These are phyloP conservation scores for Plectranthus barbatus DNA, from an alignment of 257 asterid species.

Conservation along the genomic window DNA sequence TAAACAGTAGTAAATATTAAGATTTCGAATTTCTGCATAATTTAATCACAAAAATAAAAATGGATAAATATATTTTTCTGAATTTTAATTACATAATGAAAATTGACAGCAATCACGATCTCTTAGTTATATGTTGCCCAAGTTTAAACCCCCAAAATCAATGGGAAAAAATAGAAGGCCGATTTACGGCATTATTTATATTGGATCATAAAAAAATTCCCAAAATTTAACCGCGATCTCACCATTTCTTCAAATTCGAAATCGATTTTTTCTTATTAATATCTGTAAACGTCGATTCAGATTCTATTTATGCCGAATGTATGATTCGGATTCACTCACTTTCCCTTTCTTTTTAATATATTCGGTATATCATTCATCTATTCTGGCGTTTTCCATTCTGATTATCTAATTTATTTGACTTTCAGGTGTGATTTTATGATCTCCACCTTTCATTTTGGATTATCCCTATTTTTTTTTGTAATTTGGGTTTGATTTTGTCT, in stretches of 20 bases:
- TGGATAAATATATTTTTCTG: too few relatives aligned
- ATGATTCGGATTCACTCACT: conserved; percentile 22
- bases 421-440: conserved; percentile 14
- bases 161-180: conserved; percentile 19
- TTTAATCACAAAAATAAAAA: too few relatives aligned
- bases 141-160: conserved; percentile 12
- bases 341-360: not conserved
- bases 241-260: conserved; percentile 26
- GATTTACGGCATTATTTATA: not conserved
- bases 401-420: conserved; percentile 14
- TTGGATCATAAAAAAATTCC: not conserved
- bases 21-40: too few relatives aligned
- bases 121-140: conserved; percentile 15
- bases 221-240: not conserved
- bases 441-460: not conserved
- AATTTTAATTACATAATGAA: not conserved
- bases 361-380: conserved; percentile 5
- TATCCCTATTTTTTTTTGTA: not conserved
- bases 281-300: conserved; percentile 9
- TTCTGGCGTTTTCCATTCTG: conserved; percentile 8
- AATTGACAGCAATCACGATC: conserved; percentile 7
- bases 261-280: conserved; percentile 6
- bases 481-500: not conserved
- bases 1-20: too few relatives aligned
- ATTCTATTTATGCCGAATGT: conserved; percentile 21